phyloP scores from a whole-genome alignment of 2,329 filamentous ascomycete genomes.

The Chrysoporthe puriensis region DNA sequence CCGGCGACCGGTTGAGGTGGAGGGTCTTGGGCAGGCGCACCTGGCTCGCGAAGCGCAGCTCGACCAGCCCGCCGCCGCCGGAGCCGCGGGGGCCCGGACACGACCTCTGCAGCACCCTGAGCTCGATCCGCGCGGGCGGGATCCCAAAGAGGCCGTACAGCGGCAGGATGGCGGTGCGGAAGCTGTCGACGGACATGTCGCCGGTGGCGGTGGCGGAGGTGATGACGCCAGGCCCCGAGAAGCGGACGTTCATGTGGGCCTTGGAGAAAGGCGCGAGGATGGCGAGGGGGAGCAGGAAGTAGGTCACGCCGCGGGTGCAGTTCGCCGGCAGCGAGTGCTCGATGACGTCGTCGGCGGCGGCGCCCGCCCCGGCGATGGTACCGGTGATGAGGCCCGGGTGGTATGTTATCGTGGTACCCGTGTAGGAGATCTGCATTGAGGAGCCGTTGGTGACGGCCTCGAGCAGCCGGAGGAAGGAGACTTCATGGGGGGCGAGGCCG shows the following conservation, averaged over 20 bases:
- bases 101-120: conserved; percentile 79
- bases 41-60: conserved; percentile 90
- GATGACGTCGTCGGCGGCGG: conserved; percentile 72
- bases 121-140: conserved; percentile 74
- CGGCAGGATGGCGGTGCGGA: conserved; percentile 89
- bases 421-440: conserved; percentile 93
- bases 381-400: conserved; percentile 92
- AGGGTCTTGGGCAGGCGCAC: conserved; percentile 92
- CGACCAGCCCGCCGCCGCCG: conserved; percentile 89
- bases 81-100: conserved; percentile 75
- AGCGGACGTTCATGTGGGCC: conserved; percentile 84
- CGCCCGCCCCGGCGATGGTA: conserved; percentile 74
- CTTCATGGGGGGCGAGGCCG: conserved; percentile 88
- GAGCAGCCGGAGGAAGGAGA: conserved; percentile 93
- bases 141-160: conserved; percentile 92
- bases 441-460: conserved; percentile 95
- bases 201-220: conserved; percentile 82
- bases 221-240: conserved; percentile 90
- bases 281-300: conserved; percentile 88
- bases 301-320: conserved; percentile 82
- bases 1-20: conserved; percentile 80
- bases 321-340: conserved; percentile 78
- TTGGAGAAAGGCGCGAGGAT: conserved; percentile 93
- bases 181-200: conserved; percentile 89
- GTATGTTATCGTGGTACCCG: conserved; percentile 90